Evolutionary conservation across 1,139 yeast species (phyloP), one percentile per base, ranked within the genome.

Genomic region (Candida gigantensis): DNA sequence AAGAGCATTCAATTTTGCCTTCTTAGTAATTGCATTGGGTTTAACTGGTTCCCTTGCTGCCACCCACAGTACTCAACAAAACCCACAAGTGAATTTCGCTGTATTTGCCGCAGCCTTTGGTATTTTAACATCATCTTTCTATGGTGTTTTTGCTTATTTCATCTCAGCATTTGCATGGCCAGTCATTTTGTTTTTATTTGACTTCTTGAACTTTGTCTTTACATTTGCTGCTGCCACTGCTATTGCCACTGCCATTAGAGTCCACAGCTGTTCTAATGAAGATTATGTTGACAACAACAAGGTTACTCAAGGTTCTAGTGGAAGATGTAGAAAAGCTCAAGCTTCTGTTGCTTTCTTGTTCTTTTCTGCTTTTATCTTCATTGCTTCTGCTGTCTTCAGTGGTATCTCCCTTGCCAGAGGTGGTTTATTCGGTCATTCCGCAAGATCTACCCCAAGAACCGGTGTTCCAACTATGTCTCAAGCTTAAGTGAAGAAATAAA

Each of bases 251-350:
- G 94, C 82, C 53, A 81, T 85, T 60, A 79, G 88, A 64, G 77
- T 73, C 45, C 96, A 89, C 77, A 84, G 95, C 32, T 92, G 98
- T 75, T 42, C 68, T 51, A 85, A 88, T 79, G 50, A 71, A 44
- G 49, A 40, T 39, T 89, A 87, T 74, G 46, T 88, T 49, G 71
- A 79, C 51, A 30, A 50, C 51, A 88, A 90, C 75, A 67, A 64
- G 46, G 77, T 89, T 50, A 64, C 84, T 47, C 90, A 87, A 70
- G 95, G 95, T 49, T 73, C 82, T 31, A 51, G 68, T 19, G 84
- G 78, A 53, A 81, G 97, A 74, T 92, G 98, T 74, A 87, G 97
- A 77, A 82, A 86, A 72, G 92, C 95, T 42, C 97, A 92, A 74
- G 95, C 95, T 46, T 69, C 87, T 26, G 78, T 78, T 53, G 96